Base-by-base conservation (phyloP, 495 filamentous ascomycete species). In the Talaromyces wortmannii region DNA sequence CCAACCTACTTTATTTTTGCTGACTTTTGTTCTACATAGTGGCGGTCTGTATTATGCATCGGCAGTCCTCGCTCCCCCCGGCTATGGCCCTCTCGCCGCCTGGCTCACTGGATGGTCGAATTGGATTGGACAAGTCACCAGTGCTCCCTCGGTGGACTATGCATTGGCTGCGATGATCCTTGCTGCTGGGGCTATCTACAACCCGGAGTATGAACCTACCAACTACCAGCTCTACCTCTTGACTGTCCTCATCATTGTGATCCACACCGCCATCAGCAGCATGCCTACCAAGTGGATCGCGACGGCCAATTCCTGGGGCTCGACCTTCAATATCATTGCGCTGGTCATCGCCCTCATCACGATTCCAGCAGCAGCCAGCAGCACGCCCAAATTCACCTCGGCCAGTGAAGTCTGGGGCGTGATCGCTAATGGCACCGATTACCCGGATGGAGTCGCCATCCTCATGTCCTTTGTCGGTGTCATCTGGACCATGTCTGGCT, bases 1-100 rank as follows among this genome's bases (percentile, higher is more conserved):
- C 23, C 23, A 23, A 2, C 23, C 1, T 23, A 2, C 59, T 60
- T 61, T 31, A 7, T 46, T 23, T 4, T 23, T 23, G 23, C 23
- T 23, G 23, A 23, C 23, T 4, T 23, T 23, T 23, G 23, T 23
- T 15, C 32, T 45, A 29, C 52, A 44, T 42, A 85, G 84, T 62
- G 88, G 88, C 42, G 88, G 88, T 48, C 76, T 91, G 36, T 91
- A 91, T 63, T 91, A 91, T 65, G 86, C 88, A 17, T 75, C 87
- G 29, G 87, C 88, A 4, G 88, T 90, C 0, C 79, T 91, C n/a
- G 88, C 88, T 23, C 87, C 86, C 40, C 83, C 84, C 7, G 85
- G 85, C 52, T 90, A 81, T 61, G 88, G 88, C 5, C 88, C 88
- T 15, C 77, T 88, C 31, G 88, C 87, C 5, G 86, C 88, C 10